Evolutionary conservation across 2,329 filamentous ascomycete species (phyloP).

Genomic region (Fusarium robinianum): DNA sequence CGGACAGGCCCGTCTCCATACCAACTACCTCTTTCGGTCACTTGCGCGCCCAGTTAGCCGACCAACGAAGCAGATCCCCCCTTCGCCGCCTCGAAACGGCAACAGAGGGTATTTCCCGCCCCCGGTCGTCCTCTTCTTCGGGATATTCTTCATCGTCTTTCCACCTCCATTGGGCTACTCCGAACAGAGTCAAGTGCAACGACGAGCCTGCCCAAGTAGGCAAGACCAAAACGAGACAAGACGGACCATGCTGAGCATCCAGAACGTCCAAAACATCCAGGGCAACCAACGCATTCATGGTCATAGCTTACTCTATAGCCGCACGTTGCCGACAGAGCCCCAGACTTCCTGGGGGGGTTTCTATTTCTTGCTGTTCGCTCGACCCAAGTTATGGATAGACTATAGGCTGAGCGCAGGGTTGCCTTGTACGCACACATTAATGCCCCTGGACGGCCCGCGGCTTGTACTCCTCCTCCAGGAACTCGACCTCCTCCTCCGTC

Average conservation of each 20-base stretch:
- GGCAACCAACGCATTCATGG: constrained; percentile 26
- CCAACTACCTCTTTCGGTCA: not conserved
- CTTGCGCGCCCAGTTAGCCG: too few species aligned
- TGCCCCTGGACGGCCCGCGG: constrained; percentile 51
- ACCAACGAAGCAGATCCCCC: too few species aligned
- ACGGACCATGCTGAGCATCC: too few species aligned
- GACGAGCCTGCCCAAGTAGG: constrained; percentile 31
- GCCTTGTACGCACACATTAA: constrained; percentile 8
- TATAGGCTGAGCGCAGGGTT: too few species aligned
- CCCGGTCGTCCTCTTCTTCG: too few species aligned
- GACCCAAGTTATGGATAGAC: too few species aligned
- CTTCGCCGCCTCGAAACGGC: too few species aligned
- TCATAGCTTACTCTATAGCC: constrained; percentile 23
- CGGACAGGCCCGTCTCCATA: constrained; percentile 6
- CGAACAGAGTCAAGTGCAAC: constrained; percentile 21
- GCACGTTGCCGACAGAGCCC: constrained; percentile 30
- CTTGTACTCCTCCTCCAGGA: constrained; percentile 64
- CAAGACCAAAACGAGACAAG: constrained; percentile 22
- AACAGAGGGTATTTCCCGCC: too few species aligned
- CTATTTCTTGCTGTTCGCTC: too few species aligned
- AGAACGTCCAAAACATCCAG: too few species aligned
- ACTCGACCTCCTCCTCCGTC: constrained; percentile 61
- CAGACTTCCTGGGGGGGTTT: too few species aligned
- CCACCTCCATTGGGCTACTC: constrained; percentile 17
- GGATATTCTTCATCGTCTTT: constrained; percentile 6